A percentile compares a stretch with the other conserved stretches of the same genome.
These are phyloP conservation scores for Aspergillus puulaauensis DNA, from an alignment of 2,329 filamentous ascomycete genomes.

Conservation along the genomic window DNA sequence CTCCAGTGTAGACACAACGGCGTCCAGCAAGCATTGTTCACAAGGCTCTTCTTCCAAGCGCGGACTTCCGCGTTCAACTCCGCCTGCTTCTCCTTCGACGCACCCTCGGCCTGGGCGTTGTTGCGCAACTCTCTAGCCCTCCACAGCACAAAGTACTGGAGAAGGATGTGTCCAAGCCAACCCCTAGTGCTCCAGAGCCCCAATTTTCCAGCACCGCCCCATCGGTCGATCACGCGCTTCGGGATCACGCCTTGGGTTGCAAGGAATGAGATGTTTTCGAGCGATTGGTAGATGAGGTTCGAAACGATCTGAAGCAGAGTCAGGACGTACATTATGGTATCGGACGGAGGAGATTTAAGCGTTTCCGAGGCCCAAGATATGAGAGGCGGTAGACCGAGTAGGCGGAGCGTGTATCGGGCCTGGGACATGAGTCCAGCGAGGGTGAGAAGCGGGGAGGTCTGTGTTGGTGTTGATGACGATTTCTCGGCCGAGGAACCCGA, in stretches of 20 bases:
- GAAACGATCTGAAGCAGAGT: constrained; percentile 67
- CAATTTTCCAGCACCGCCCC: constrained; percentile 58
- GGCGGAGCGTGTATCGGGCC: constrained; percentile 51
- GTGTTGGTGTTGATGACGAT: constrained; percentile 23
- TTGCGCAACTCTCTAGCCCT: constrained; percentile 41
- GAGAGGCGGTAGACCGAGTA: constrained; percentile 69
- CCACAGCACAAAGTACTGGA: constrained; percentile 70
- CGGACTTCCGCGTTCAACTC: constrained; percentile 45
- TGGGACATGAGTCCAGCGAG: constrained; percentile 49
- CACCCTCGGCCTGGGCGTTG: constrained; percentile 25
- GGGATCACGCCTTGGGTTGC: constrained; percentile 68
- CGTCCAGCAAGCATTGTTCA: constrained; percentile 72
- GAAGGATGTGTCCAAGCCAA: constrained; percentile 74
- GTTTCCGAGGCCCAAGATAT: constrained; percentile 75
- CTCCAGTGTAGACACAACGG: constrained; percentile 86
- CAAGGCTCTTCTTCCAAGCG: constrained; percentile 60
- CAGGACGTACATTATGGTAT: constrained; percentile 51
- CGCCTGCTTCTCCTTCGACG: constrained; percentile 32
- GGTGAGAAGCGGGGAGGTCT: constrained; percentile 49
- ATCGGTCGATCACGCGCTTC: constrained; percentile 37
- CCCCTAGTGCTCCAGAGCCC: constrained; percentile 73
- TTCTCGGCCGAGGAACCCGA: constrained; percentile 23
- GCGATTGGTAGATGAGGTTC: constrained; percentile 69
- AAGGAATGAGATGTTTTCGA: constrained; percentile 84
- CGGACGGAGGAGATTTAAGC: constrained; percentile 45